phyloP scores from a whole-genome alignment of 2,329 filamentous ascomycete genomes.

The Colletotrichum abscissum region DNA sequence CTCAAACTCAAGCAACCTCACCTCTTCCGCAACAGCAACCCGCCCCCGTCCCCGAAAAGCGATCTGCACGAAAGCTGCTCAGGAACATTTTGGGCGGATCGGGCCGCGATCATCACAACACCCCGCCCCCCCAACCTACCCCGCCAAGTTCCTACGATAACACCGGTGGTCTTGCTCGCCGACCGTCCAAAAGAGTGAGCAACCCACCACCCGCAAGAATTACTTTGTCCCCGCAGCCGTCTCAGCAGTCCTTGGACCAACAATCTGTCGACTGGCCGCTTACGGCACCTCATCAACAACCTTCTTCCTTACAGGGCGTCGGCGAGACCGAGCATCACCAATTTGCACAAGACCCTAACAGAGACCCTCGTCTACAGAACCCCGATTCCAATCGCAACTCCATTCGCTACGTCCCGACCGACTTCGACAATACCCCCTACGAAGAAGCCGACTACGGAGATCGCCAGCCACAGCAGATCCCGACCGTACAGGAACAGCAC shows the following conservation, averaged over 20 bases:
- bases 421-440: conserved; percentile 58
- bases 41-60: conserved; percentile 51
- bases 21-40: conserved; percentile 34
- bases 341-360: conserved; percentile 51
- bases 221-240: conserved; percentile 46
- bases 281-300: conserved; percentile 46
- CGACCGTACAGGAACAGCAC: conserved; percentile 49
- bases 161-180: conserved; percentile 59
- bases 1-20: conserved; percentile 19
- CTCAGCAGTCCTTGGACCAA: conserved; percentile 51
- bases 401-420: conserved; percentile 60
- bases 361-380: conserved; percentile 52
- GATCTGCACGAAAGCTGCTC: conserved; percentile 64
- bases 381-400: conserved; percentile 52
- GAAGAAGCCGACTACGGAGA: conserved; percentile 58
- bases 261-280: conserved; percentile 47
- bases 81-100: conserved; percentile 64
- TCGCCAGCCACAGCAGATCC: conserved; percentile 45
- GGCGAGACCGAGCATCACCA: conserved; percentile 51
- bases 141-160: conserved; percentile 58
- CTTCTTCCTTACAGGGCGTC: conserved; percentile 58
- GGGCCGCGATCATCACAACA: conserved; percentile 43
- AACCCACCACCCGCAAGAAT: conserved; percentile 58
- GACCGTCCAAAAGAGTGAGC: conserved; percentile 69
- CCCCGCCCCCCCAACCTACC: conserved; percentile 39